These are phyloP conservation scores for Chlamydomonas sp. DNA, from an alignment of 139 green algal species.

Conservation along the genomic window DNA sequence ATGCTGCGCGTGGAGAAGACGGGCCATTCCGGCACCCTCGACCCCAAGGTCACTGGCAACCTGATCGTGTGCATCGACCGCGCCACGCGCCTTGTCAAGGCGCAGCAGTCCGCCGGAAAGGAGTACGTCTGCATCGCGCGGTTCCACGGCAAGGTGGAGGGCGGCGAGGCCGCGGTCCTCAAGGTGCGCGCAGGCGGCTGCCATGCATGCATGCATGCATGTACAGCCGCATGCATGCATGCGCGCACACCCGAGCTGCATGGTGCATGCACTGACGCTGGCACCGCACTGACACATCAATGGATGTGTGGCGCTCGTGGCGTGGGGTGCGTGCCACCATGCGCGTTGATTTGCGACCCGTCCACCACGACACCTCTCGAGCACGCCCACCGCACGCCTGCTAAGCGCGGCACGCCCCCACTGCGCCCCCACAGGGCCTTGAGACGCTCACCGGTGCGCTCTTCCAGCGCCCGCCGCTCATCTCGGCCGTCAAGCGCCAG, in stretches of 20 bases:
- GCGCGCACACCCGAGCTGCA: too few relatives aligned
- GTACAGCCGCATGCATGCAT: too few relatives aligned
- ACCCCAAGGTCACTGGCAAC: constrained; percentile 92
- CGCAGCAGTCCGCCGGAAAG: constrained; percentile 96
- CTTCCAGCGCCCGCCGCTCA: constrained; percentile 96
- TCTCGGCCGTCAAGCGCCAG: constrained; percentile 98
- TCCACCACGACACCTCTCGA: too few relatives aligned
- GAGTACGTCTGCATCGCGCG: constrained; percentile 94
- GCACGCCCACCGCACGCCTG: too few relatives aligned
- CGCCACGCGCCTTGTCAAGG: constrained; percentile 97
- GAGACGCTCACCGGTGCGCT: constrained; percentile 72
- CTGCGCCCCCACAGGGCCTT: too few relatives aligned
- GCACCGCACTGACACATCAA: too few relatives aligned
- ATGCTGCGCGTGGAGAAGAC: constrained; percentile 99
- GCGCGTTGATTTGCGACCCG: too few relatives aligned
- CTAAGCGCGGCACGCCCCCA: constrained; percentile 49
- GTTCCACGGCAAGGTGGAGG: constrained; percentile 61
- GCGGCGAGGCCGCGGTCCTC: neutral
- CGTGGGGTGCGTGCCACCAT: too few relatives aligned
- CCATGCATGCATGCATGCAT: too few relatives aligned
- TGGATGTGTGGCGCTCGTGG: too few relatives aligned
- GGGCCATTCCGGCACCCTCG: constrained; percentile 91
- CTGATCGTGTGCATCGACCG: constrained; percentile 97
- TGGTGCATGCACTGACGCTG: too few relatives aligned
- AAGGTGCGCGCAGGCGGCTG: too few relatives aligned